Evolutionary conservation across 139 green algal species (phyloP).

Genomic region (Chlorokybus atmophyticus): DNA sequence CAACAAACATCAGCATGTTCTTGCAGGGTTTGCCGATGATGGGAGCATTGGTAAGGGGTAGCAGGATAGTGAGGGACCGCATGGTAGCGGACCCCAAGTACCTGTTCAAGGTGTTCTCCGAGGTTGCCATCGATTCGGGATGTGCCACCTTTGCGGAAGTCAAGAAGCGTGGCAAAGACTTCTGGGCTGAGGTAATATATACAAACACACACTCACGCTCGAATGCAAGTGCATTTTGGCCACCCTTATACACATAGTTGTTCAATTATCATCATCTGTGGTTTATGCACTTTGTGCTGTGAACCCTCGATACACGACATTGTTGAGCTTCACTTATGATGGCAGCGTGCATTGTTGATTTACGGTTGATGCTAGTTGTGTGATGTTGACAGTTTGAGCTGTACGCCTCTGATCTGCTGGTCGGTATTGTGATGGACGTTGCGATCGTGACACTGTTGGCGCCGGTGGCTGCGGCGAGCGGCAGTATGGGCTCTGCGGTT

Average conservation of each 20-base stretch:
- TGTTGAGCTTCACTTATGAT: no score
- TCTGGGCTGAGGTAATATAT: slow-evolving; percentile 50
- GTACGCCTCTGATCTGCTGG: slow-evolving; percentile 83
- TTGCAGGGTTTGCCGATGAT: no score
- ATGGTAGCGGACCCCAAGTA: slow-evolving; percentile 21
- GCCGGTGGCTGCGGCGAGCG: slow-evolving; percentile 48
- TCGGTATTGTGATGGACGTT: slow-evolving; percentile 78
- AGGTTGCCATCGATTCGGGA: slow-evolving; percentile 74
- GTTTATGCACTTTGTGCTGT: no score
- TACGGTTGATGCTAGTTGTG: no score
- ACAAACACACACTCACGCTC: no score
- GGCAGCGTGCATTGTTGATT: no score
- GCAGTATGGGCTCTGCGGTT: no score
- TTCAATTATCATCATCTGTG: no score
- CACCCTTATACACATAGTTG: no score
- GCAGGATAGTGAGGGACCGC: slow-evolving; percentile 10
- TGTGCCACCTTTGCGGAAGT: slow-evolving; percentile 91
- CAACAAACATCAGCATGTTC: no score
- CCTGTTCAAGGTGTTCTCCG: slow-evolving; percentile 26
- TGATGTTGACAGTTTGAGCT: slow-evolving; percentile 91
- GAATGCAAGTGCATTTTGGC: no score
- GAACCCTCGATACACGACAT: no score
- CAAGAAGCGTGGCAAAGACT: slow-evolving; percentile 82
- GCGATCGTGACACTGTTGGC: slow-evolving; percentile 80
- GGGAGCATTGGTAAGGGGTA: not conserved